Base-by-base conservation (phyloP, 2,329 filamentous ascomycete species). In the Pseudogymnoascus sp. region DNA sequence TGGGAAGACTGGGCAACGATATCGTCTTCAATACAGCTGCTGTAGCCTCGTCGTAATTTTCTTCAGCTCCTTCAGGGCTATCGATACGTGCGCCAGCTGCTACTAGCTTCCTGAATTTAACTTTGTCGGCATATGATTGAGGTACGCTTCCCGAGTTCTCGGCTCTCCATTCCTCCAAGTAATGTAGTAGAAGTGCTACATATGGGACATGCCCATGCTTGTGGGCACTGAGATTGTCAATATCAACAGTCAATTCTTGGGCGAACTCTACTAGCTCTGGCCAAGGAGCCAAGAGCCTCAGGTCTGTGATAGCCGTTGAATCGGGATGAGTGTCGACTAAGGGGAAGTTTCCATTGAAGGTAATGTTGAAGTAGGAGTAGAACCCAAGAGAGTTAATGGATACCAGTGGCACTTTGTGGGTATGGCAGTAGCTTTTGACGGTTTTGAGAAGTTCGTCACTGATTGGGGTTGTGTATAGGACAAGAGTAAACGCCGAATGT, bases 321-420 rank as follows among this genome's bases (percentile, higher is more conserved):
- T 96, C 92, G 0, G 95, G 95, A 73, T 99, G 95, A 51, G 95
- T 98, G 74, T 99, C 93, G 67, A 99, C 90, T 64, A 99, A 90
- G 4, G 93, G 92, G 71, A 96, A 96, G 28, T 87, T 85, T n/a
- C 85, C 80, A 8, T 90, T 89, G 28, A 96, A 79, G 69, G 85
- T 81, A 28, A 96, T 81, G n/a, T 87, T 89, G 75, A 98, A 96
- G 69, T 90, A 90, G 1, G 91, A 90, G 76, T 95, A 96, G 78
- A 96, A 97, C 28, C 95, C 95, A 43, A 90, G 83, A n/a, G 89
- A 96, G 74, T 96, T 92, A 51, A 95, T 83, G 68, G 92, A 87
- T 65, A 98, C 83, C 13, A 93, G 78, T 0, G 95, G 92, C 16
- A 90, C 89, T 61, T 85, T 81, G 63, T 87, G 79, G 36, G 83